Evolutionary conservation across 495 filamentous ascomycete genomes (phyloP).

Genomic region (Halenospora varia): DNA sequence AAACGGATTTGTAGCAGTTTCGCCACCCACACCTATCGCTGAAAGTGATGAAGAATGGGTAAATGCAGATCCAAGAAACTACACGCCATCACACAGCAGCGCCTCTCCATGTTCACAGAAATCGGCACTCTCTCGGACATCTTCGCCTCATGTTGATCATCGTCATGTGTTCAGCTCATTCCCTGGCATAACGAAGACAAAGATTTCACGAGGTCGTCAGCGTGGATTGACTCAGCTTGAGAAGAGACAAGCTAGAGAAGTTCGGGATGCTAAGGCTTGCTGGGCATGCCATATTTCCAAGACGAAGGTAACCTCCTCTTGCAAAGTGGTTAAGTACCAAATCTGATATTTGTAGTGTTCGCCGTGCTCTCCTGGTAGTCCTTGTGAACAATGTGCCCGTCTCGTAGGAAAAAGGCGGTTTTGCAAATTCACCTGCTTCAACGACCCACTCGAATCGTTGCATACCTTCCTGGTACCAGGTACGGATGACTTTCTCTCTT

Average conservation of each 20-base stretch:
- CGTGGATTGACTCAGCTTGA: constrained; percentile 17
- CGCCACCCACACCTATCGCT: constrained; percentile 7
- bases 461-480: constrained; percentile 20
- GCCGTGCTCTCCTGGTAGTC: constrained; percentile 21
- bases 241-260: constrained; percentile 22
- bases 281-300: constrained; percentile 29
- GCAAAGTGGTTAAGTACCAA: background rate
- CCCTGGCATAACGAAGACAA: constrained; percentile 14
- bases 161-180: constrained; percentile 15
- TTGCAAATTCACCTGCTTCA: constrained; percentile 24
- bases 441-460: constrained; percentile 24
- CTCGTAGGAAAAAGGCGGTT: constrained; percentile 25
- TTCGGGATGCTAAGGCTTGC: constrained; percentile 24
- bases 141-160: constrained; percentile 11
- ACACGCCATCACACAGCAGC: constrained; percentile 7
- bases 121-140: background rate
- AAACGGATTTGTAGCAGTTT: constrained; percentile 2
- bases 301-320: constrained; percentile 18
- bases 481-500: constrained; percentile 3
- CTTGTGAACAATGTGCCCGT: constrained; percentile 23
- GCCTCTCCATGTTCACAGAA: constrained; percentile 4
- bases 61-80: background rate
- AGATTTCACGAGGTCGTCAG: constrained; percentile 16
- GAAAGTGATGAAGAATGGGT: constrained; percentile 14
- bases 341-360: constrained; percentile 14